phyloP scores from a whole-genome alignment of 2,329 filamentous ascomycete species.

The Aspergillus costaricaensis region DNA sequence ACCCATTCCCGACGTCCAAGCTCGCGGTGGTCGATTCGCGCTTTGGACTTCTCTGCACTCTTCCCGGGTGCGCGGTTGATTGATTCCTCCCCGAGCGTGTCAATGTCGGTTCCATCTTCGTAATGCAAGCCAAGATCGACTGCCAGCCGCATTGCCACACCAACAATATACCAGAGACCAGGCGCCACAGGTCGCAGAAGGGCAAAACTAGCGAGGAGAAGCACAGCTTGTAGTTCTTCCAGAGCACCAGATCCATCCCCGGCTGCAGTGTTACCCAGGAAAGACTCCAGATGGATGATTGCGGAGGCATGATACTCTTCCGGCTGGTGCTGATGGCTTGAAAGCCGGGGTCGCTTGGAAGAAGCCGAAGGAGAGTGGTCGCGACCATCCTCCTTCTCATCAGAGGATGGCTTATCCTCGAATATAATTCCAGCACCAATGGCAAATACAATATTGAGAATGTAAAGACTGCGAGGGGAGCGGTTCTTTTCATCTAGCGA shows the following conservation, averaged over 20 bases:
- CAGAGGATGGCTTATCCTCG: slow-evolving; percentile 45
- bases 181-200: slow-evolving; percentile 87
- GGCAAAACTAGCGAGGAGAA: slow-evolving; percentile 88
- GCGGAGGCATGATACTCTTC: slow-evolving; percentile 97
- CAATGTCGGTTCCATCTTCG: slow-evolving; percentile 76
- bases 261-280: slow-evolving; percentile 67
- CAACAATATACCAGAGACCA: slow-evolving; percentile 95
- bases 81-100: slow-evolving; percentile 48
- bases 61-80: slow-evolving; percentile 16
- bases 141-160: slow-evolving; percentile 84
- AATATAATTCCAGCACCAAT: slow-evolving; percentile 94
- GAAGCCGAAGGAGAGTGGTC: slow-evolving; percentile 31
- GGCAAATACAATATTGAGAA: slow-evolving; percentile 95
- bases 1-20: slow-evolving; percentile 75
- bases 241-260: slow-evolving; percentile 75
- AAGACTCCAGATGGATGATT: slow-evolving; percentile 86
- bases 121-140: slow-evolving; percentile 91
- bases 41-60: slow-evolving; percentile 28
- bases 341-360: slow-evolving; percentile 55
- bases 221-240: slow-evolving; percentile 89
- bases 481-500: slow-evolving; percentile 65
- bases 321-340: slow-evolving; percentile 69
- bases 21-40: slow-evolving; percentile 55
- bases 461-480: slow-evolving; percentile 81
- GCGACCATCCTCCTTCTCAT: slow-evolving; percentile 25